Evolutionary conservation across 192 early-diverging fungal species (phyloP).

Genomic region (Linnemannia exigua): DNA sequence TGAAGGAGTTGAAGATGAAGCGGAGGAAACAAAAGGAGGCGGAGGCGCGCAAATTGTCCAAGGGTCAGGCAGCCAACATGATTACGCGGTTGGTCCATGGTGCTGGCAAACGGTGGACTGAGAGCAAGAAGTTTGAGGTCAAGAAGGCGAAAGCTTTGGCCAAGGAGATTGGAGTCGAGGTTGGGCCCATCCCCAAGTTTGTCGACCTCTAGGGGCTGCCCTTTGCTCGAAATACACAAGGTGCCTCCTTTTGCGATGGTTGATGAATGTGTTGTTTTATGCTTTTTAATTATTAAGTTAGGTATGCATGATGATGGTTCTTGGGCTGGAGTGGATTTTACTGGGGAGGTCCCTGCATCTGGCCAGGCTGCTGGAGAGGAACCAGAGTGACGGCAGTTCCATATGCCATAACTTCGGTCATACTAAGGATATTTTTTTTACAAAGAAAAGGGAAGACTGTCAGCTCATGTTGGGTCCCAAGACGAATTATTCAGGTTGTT

Average conservation of each 20-base stretch:
- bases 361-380: constrained; percentile 32
- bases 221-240: background rate
- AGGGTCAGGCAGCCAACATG: constrained; percentile 81
- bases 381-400: constrained; percentile 45
- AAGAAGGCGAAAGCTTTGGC: constrained; percentile 39
- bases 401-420: constrained; percentile 52
- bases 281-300: background rate
- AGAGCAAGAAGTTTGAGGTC: constrained; percentile 36
- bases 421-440: constrained; percentile 17
- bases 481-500: too few relatives aligned
- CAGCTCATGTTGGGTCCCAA: background rate
- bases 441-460: background rate
- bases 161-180: constrained; percentile 44
- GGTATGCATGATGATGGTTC: background rate
- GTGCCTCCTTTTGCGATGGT: background rate
- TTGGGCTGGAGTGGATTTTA: background rate
- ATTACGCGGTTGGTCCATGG: constrained; percentile 72
- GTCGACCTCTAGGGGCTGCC: background rate
- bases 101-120: constrained; percentile 61
- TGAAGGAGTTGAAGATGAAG: background rate
- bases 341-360: background rate
- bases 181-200: constrained; percentile 43
- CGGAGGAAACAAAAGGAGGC: background rate
- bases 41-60: constrained; percentile 44
- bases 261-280: background rate